These are phyloP conservation scores for Spergularia azorica DNA, from an alignment of 179 eudicot species.

Conservation along the genomic window DNA sequence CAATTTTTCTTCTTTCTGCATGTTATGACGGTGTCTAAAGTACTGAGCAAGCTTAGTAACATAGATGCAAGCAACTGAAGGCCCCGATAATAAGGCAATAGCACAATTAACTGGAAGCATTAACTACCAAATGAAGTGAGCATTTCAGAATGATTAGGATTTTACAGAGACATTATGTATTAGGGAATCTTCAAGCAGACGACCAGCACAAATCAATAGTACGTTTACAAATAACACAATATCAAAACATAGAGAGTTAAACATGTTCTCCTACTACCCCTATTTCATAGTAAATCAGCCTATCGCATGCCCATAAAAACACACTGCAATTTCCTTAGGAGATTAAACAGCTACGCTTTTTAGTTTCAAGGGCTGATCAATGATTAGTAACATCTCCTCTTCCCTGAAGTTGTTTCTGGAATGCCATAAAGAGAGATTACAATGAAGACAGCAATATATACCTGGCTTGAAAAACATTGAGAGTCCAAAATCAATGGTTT, in stretches of 20 bases:
- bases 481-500: constrained; percentile 63
- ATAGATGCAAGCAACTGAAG: constrained; percentile 9
- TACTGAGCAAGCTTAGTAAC: not conserved
- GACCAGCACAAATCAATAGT: not conserved
- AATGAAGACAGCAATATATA: constrained; percentile 14
- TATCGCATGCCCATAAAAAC: not conserved
- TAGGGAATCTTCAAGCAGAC: not conserved
- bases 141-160: not conserved
- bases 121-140: not conserved
- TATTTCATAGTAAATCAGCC: not conserved
- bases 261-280: not conserved
- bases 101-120: not conserved
- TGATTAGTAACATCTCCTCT: not conserved
- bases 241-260: not conserved
- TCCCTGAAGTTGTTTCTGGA: not conserved
- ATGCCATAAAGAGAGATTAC: not conserved
- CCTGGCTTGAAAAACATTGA: constrained; percentile 71
- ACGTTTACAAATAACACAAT: not conserved
- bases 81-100: not conserved
- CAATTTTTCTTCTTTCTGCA: not conserved
- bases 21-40: not conserved
- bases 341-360: not conserved
- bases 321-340: not conserved
- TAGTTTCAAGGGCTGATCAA: not conserved
- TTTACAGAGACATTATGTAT: not conserved